These are phyloP conservation scores for Alternaria sp. DNA, from an alignment of 2,329 filamentous ascomycete genomes.

Conservation along the genomic window DNA sequence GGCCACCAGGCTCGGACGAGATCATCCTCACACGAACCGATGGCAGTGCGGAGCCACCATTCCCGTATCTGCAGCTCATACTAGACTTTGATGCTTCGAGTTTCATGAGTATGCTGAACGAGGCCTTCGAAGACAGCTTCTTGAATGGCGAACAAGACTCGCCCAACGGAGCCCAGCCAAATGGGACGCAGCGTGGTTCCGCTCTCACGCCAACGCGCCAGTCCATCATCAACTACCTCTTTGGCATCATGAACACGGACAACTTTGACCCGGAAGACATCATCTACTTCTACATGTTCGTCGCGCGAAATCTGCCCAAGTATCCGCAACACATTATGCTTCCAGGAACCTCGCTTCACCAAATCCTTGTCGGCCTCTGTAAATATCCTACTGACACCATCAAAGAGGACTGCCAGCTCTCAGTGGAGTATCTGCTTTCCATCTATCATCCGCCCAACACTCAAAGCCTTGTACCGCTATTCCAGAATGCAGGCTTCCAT, in stretches of 20 bases:
- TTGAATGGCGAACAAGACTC: constrained; percentile 80
- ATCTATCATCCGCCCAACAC: constrained; percentile 90
- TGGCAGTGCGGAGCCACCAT: constrained; percentile 71
- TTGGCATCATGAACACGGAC: constrained; percentile 84
- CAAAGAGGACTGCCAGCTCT: constrained; percentile 94
- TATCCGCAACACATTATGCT: constrained; percentile 95
- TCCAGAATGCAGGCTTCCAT: constrained; percentile 83
- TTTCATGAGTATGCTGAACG: constrained; percentile 93
- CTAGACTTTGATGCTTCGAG: constrained; percentile 89
- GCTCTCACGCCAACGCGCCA: constrained; percentile 75
- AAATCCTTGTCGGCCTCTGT: constrained; percentile 82
- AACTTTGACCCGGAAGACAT: constrained; percentile 83
- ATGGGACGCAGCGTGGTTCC: constrained; percentile 58
- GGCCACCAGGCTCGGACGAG: constrained; percentile 72
- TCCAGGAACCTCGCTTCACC: constrained; percentile 83
- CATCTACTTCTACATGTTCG: constrained; percentile 98
- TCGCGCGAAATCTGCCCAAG: constrained; percentile 93
- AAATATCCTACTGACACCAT: constrained; percentile 81
- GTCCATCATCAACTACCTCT: constrained; percentile 87
- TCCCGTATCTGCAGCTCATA: constrained; percentile 84
- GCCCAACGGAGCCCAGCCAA: constrained; percentile 60
- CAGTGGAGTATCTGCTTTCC: constrained; percentile 92
- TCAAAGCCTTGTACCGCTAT: constrained; percentile 75
- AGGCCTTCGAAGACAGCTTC: constrained; percentile 95
- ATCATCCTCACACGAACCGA: constrained; percentile 67